phyloP scores from a whole-genome alignment of 257 asterid genomes.

The Capsicum rhomboideum region DNA sequence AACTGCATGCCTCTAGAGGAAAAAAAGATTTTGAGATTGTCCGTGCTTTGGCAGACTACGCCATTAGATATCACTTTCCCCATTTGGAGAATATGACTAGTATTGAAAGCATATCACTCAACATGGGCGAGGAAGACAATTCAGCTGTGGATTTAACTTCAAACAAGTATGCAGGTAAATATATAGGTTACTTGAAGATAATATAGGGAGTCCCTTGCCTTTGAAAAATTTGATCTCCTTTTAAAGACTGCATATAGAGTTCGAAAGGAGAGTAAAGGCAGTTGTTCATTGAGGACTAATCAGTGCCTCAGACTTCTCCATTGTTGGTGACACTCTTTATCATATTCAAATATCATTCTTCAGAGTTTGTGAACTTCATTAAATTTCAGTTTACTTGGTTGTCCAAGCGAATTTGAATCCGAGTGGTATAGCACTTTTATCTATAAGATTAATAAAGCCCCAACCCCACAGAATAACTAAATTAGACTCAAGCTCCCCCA shows the following conservation, averaged over 20 bases:
- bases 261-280: background rate
- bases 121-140: conserved; percentile 73
- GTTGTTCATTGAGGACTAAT: background rate
- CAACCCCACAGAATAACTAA: too few relatives aligned
- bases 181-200: background rate
- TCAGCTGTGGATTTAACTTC: conserved; percentile 84
- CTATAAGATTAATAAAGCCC: too few relatives aligned
- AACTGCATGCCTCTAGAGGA: conserved; percentile 87
- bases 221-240: background rate
- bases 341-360: background rate
- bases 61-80: conserved; percentile 76
- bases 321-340: background rate
- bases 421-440: too few relatives aligned
- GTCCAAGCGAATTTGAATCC: too few relatives aligned
- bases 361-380: too few relatives aligned
- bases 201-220: background rate
- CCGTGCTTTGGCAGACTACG: conserved; percentile 73
- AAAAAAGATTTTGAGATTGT: conserved; percentile 64
- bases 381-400: too few relatives aligned
- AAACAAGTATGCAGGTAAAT: conserved; percentile 84
- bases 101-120: conserved; percentile 65
- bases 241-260: background rate
- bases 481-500: too few relatives aligned
- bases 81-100: conserved; percentile 72
- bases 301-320: background rate